These are phyloP conservation scores for Chaetomium tenue DNA, from an alignment of 495 filamentous ascomycete genomes.

Conservation along the genomic window DNA sequence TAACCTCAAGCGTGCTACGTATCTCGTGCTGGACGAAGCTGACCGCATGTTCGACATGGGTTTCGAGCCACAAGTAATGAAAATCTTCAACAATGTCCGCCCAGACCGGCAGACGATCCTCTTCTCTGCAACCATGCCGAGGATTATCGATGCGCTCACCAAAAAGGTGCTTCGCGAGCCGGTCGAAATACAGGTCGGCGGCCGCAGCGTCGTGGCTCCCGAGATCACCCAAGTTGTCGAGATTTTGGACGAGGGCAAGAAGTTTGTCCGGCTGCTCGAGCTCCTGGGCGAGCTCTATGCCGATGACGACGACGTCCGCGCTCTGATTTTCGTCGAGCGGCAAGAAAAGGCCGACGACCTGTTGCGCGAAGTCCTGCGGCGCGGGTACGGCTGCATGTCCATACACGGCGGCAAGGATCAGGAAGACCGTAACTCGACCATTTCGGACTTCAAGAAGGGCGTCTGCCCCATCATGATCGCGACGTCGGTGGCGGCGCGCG, in stretches of 20 bases:
- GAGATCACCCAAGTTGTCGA: slow-evolving; percentile 96
- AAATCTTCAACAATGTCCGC: slow-evolving; percentile 85
- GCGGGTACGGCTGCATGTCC: slow-evolving; percentile 91
- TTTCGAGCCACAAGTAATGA: slow-evolving; percentile 97
- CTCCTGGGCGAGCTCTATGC: slow-evolving; percentile 84
- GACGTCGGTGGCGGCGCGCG: slow-evolving; percentile 93
- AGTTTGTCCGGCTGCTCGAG: slow-evolving; percentile 81
- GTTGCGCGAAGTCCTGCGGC: slow-evolving; percentile 75
- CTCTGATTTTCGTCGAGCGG: slow-evolving; percentile 89
- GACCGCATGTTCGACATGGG: slow-evolving; percentile 99
- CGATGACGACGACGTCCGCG: slow-evolving; percentile 82
- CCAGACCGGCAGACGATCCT: slow-evolving; percentile 90
- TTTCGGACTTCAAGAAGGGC: slow-evolving; percentile 92
- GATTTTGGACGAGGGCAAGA: slow-evolving; percentile 76
- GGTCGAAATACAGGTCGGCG: slow-evolving; percentile 89
- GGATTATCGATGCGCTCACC: slow-evolving; percentile 85
- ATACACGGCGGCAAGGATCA: slow-evolving; percentile 98
- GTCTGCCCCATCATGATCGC: slow-evolving; percentile 87
- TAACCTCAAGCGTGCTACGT: slow-evolving; percentile 83
- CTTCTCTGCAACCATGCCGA: slow-evolving; percentile 96
- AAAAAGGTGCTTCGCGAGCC: slow-evolving; percentile 83
- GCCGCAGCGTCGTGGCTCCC: slow-evolving; percentile 83
- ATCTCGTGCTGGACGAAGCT: slow-evolving; percentile 93
- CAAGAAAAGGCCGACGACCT: slow-evolving; percentile 92
- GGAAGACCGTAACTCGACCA: slow-evolving; percentile 89